Conservation (phyloP, 169 alveolate species). For the Toxoplasma gondii region DNA sequence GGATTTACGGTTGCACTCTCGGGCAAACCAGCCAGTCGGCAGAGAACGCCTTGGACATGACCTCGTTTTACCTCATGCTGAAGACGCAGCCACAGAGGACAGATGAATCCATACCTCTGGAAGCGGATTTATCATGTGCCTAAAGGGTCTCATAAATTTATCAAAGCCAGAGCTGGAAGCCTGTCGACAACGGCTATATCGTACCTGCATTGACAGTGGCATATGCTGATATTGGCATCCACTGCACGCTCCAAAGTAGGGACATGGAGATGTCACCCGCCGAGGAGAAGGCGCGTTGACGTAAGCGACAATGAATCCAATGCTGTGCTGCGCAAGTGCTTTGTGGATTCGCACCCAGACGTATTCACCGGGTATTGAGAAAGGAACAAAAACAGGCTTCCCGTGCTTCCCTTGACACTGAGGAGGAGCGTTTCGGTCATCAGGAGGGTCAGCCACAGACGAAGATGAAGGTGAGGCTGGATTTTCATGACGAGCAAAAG, state of each 20-base stretch:
- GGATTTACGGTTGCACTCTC: background rate
- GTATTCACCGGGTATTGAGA: background rate
- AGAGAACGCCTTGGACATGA: background rate
- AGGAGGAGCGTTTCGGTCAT: background rate
- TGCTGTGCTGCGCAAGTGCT: background rate
- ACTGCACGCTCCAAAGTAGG: background rate
- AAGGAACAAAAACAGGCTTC: slow-evolving; percentile 20
- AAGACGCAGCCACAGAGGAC: background rate
- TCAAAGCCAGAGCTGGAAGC: background rate
- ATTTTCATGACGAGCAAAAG: background rate
- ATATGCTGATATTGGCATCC: slow-evolving; percentile 57
- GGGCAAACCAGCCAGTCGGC: background rate
- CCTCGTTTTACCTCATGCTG: slow-evolving; percentile 15
- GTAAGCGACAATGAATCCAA: slow-evolving; percentile 1
- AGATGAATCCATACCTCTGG: background rate
- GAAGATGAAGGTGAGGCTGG: background rate
- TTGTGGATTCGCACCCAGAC: slow-evolving; percentile 21
- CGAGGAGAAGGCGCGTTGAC: slow-evolving; percentile 12
- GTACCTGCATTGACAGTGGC: slow-evolving; percentile 3
- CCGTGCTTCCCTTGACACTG: background rate
- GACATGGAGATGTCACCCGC: background rate
- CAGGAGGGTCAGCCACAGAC: background rate
- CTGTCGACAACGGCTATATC: background rate
- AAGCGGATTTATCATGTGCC: too few relatives aligned
- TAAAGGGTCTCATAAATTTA: too few relatives aligned